Evolutionary conservation across 2,329 filamentous ascomycete species (phyloP), one percentile per base, ranked within the genome.

Genomic region (Biscogniauxia mediterranea): DNA sequence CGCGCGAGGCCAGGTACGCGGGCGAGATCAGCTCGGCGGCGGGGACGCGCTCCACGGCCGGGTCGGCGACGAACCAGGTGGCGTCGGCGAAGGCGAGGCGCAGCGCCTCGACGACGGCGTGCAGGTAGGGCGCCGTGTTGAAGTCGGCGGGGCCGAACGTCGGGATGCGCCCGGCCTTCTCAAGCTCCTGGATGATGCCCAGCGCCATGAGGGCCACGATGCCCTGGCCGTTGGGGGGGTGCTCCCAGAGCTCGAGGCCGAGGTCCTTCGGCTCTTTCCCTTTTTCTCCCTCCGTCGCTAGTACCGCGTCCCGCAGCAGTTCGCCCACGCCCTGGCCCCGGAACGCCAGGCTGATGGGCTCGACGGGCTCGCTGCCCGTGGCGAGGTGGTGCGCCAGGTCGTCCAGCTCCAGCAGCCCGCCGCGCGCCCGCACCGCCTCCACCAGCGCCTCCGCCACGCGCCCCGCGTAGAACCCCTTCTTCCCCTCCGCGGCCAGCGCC

Each of bases 141-240:
- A 97, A 92, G 69, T 97, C 89, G 2, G 82, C 78, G 1, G 84
- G 76, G 0, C 75, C 77, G 76, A 95, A 97, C 0, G 80, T 83
- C 0, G 89, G 87, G 61, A 98, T 92, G 69, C 87, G 87, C 49
- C 89, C 89, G 17, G 83, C 80, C 61, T 87, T 85, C 76, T 97
- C 92, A 1, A 98, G 83, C 72, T 93, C 88, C 74, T 97, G 89
- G 55, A 99, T 81, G 66, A 98, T 96, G 1, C 95, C 95, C 0
- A 99, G 81, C 0, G 95, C 91, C 89, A 98, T 97, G 32, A 98
- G 80, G 0, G 95, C 95, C 1, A 98, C 91, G 66, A 98, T 93
- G 1, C 95, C 95, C 77, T 98, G 95, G 0, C 95, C 93, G 70
- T 98, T 98, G 8, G 95, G 95, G 42, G 94, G 93, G 73, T 98